These are phyloP conservation scores for Curvularia hawaiiensis DNA, from an alignment of 2,329 filamentous ascomycete species.

Conservation along the genomic window DNA sequence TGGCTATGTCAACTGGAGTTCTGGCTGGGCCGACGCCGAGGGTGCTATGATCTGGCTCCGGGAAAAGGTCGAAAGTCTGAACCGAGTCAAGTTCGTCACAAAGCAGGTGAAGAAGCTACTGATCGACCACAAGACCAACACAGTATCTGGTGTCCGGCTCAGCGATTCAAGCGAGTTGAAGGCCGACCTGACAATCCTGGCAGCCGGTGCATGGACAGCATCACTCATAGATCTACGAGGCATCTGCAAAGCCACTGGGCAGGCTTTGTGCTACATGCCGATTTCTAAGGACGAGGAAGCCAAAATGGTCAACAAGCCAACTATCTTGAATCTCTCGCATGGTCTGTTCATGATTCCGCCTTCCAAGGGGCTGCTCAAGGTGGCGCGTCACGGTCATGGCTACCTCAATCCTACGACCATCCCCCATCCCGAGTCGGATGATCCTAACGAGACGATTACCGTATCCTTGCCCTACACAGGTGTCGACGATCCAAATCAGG, in stretches of 20 bases:
- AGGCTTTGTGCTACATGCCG: slow-evolving; percentile 77
- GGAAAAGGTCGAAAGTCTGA: slow-evolving; percentile 58
- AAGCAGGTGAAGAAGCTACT: slow-evolving; percentile 55
- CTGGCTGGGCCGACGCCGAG: slow-evolving; percentile 82
- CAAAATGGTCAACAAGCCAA: slow-evolving; percentile 68
- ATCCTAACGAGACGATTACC: slow-evolving; percentile 45
- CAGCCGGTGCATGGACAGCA: slow-evolving; percentile 86
- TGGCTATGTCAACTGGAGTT: slow-evolving; percentile 75
- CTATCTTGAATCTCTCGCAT: slow-evolving; percentile 71
- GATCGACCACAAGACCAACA: slow-evolving; percentile 43
- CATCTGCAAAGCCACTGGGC: slow-evolving; percentile 79
- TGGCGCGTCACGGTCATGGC: slow-evolving; percentile 58
- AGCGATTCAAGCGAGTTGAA: slow-evolving; percentile 55
- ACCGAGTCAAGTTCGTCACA: slow-evolving; percentile 57
- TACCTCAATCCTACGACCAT: slow-evolving; percentile 55
- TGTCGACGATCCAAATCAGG: slow-evolving; percentile 55
- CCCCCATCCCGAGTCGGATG: slow-evolving; percentile 52
- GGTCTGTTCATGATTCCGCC: slow-evolving; percentile 80
- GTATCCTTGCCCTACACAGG: slow-evolving; percentile 57
- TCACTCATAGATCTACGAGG: slow-evolving; percentile 78
- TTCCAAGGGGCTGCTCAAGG: slow-evolving; percentile 50
- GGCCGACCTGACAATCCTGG: slow-evolving; percentile 78
- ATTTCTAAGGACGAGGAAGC: slow-evolving; percentile 74
- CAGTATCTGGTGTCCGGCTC: slow-evolving; percentile 65
- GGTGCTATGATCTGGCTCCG: slow-evolving; percentile 70